phyloP scores from a whole-genome alignment of 2,329 filamentous ascomycete species.

The Stemphylium vesicarium region DNA sequence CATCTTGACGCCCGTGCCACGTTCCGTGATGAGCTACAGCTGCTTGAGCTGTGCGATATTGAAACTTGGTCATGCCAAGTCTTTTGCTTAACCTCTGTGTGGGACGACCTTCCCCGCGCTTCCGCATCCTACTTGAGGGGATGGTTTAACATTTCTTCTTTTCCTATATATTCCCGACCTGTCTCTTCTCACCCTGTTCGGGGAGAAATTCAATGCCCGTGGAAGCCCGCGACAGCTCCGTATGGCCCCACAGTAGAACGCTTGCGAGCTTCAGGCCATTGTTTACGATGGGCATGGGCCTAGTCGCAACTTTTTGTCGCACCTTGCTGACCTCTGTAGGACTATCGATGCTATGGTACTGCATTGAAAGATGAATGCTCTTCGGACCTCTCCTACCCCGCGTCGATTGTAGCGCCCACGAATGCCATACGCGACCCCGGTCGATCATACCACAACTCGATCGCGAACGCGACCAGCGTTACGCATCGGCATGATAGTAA shows the following conservation, averaged over 20 bases:
- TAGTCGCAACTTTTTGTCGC: not conserved
- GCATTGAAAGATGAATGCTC: not conserved
- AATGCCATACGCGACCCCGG: not conserved
- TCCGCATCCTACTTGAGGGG: not conserved
- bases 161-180: too few relatives aligned
- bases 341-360: too few relatives aligned
- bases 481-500: not conserved
- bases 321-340: not conserved
- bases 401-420: not conserved
- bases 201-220: not conserved
- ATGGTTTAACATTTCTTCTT: not conserved
- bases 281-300: not conserved
- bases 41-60: slow-evolving; percentile 25
- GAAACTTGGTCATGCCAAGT: slow-evolving; percentile 43
- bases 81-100: slow-evolving; percentile 33
- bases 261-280: not conserved
- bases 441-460: not conserved
- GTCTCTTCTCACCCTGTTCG: not conserved
- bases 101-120: not conserved
- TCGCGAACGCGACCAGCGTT: not conserved
- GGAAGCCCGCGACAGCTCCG: not conserved
- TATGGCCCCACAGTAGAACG: not conserved
- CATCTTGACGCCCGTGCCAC: slow-evolving; percentile 18
- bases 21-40: slow-evolving; percentile 30
- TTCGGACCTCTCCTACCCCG: not conserved